These are phyloP conservation scores for Penstemon newberryi DNA, from an alignment of 257 asterid genomes.

Conservation along the genomic window DNA sequence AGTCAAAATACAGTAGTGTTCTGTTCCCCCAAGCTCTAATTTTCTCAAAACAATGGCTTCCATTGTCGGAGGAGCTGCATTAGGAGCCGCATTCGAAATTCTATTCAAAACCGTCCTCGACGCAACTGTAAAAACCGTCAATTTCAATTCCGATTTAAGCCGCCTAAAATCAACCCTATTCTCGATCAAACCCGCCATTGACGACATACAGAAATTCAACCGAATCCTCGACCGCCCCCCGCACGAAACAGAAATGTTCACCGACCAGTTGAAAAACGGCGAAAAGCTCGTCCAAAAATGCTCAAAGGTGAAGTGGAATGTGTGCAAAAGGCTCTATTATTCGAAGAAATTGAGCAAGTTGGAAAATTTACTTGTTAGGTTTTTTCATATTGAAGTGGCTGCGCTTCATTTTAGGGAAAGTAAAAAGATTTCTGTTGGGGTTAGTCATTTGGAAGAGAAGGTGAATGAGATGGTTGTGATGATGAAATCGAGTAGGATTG, in stretches of 20 bases:
- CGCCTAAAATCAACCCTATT: slow-evolving; percentile 20
- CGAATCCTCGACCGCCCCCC: background rate
- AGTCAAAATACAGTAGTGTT: too few species aligned
- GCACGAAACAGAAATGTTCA: slow-evolving; percentile 9
- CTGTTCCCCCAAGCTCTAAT: too few species aligned
- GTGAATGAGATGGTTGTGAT: slow-evolving; percentile 7
- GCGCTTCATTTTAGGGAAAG: slow-evolving; percentile 25
- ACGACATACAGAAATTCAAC: slow-evolving; percentile 14
- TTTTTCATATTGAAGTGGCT: slow-evolving; percentile 28
- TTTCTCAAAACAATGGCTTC: too few species aligned
- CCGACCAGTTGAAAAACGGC: background rate
- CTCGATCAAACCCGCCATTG: slow-evolving; percentile 12
- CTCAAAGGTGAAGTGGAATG: slow-evolving; percentile 28
- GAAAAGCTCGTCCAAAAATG: slow-evolving; percentile 24
- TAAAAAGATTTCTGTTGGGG: slow-evolving; percentile 21
- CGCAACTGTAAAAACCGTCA: background rate
- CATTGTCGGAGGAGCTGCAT: slow-evolving; percentile 6
- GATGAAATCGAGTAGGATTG: background rate
- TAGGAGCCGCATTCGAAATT: slow-evolving; percentile 20
- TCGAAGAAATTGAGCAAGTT: slow-evolving; percentile 16
- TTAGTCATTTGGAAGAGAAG: slow-evolving; percentile 13
- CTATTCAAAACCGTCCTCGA: slow-evolving; percentile 11
- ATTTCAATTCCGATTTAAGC: slow-evolving; percentile 13
- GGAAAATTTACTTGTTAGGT: slow-evolving; percentile 21
- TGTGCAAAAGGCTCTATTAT: slow-evolving; percentile 8